phyloP scores from a whole-genome alignment of 148 eudicot species.

The Pouteria glomerata region DNA sequence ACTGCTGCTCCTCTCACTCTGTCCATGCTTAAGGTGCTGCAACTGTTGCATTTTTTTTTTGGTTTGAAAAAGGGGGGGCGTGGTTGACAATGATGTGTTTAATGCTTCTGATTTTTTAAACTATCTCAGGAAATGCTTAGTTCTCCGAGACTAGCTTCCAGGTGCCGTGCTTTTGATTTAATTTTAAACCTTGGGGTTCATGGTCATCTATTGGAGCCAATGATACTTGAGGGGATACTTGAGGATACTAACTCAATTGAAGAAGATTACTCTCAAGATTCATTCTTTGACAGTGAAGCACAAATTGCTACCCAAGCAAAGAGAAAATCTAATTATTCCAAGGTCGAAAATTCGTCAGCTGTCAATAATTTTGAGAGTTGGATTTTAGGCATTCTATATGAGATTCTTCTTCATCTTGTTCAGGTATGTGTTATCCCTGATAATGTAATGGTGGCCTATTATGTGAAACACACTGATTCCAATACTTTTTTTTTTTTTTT shows the following conservation, averaged over 20 bases:
- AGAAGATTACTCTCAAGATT: conserved; percentile 69
- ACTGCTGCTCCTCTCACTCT: conserved; percentile 91
- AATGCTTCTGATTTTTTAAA: conserved; percentile 7
- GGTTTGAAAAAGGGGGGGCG: no score
- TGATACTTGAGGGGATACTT: conserved; percentile 52
- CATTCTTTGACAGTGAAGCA: conserved; percentile 44
- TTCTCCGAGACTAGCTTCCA: conserved; percentile 66
- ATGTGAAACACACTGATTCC: no score
- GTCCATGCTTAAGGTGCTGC: conserved; percentile 84
- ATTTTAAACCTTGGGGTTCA: conserved; percentile 97
- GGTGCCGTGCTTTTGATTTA: conserved; percentile 85
- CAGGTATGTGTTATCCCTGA: conserved; percentile 49
- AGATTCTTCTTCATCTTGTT: conserved; percentile 86
- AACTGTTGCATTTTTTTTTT: background rate
- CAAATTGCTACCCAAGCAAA: conserved; percentile 45
- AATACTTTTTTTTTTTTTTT: no score
- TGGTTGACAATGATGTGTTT: conserved; percentile 31
- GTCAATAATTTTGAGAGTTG: conserved; percentile 78
- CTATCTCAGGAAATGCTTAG: conserved; percentile 49
- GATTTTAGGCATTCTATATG: conserved; percentile 79
- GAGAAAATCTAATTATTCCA: conserved; percentile 35
- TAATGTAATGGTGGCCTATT: background rate
- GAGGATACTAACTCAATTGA: conserved; percentile 71
- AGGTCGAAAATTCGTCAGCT: conserved; percentile 46
- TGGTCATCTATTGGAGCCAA: conserved; percentile 91